phyloP scores from a whole-genome alignment of 176 grass and related monocot species.

The Canna indica region DNA sequence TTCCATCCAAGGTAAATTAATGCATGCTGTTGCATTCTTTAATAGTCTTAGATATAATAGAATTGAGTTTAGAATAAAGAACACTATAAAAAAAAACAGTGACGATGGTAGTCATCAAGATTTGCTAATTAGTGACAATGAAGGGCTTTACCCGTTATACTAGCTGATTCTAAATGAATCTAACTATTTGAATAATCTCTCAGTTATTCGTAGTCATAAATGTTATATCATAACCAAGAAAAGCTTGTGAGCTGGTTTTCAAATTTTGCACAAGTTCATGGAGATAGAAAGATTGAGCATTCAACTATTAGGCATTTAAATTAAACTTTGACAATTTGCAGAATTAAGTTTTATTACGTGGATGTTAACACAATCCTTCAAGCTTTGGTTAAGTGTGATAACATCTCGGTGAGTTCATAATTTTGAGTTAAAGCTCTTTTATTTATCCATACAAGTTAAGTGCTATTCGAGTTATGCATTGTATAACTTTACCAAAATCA shows the following conservation, averaged over 20 bases:
- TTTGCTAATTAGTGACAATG: too few species aligned
- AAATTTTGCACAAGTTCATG: background rate
- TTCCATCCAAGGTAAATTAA: slow-evolving; percentile 42
- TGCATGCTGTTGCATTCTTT: background rate
- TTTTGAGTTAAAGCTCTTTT: background rate
- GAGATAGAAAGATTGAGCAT: background rate
- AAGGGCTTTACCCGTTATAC: too few species aligned
- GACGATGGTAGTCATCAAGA: too few species aligned
- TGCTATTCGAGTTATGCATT: background rate
- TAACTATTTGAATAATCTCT: too few species aligned
- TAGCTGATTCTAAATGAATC: too few species aligned
- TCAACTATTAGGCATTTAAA: background rate
- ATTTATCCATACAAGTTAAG: background rate
- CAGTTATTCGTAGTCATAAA: too few species aligned
- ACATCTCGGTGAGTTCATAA: slow-evolving; percentile 56
- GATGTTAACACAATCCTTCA: slow-evolving; percentile 93
- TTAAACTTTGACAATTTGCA: slow-evolving; percentile 26
- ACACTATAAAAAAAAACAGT: too few species aligned
- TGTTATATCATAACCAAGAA: too few species aligned
- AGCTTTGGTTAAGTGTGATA: slow-evolving; percentile 66
- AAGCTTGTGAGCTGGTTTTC: too few species aligned
- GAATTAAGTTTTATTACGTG: slow-evolving; percentile 61
- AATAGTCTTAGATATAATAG: background rate
- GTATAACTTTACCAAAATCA: too few species aligned
- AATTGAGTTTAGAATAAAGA: too few species aligned